Conservation (phyloP, 2,329 filamentous ascomycete species). For the Fusarium virguliforme region DNA sequence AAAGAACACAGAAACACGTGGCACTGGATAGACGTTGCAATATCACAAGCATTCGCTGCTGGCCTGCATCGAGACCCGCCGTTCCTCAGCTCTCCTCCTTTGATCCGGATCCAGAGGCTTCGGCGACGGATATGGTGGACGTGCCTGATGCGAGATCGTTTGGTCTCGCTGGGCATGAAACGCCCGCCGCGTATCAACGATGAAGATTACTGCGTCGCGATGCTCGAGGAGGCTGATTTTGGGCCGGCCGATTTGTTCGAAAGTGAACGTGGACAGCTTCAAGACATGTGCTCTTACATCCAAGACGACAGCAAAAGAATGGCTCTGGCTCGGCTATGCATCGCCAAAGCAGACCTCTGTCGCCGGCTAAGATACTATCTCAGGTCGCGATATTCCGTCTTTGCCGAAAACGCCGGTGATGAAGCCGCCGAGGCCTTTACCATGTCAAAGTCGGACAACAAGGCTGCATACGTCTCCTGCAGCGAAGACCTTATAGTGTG, state of each 20-base stretch:
- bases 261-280: neutral
- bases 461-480: constrained; percentile 60
- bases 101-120: constrained; percentile 75
- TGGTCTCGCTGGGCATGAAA: constrained; percentile 92
- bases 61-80: constrained; percentile 88
- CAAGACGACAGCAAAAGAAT: constrained; percentile 6
- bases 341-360: constrained; percentile 90
- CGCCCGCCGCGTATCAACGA: constrained; percentile 91
- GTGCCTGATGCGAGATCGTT: constrained; percentile 91
- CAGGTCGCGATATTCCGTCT: constrained; percentile 88
- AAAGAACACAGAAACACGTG: constrained; percentile 97
- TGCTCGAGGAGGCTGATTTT: constrained; percentile 87
- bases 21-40: constrained; percentile 98
- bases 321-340: constrained; percentile 86
- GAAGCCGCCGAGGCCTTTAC: constrained; percentile 68
- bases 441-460: constrained; percentile 11
- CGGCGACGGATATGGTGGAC: constrained; percentile 99
- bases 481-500: constrained; percentile 81
- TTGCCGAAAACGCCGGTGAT: constrained; percentile 81
- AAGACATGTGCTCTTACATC: constrained; percentile 16
- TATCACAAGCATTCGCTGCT: constrained; percentile 92
- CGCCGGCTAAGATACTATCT: constrained; percentile 89
- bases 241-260: constrained; percentile 61
- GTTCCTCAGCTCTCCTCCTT: constrained; percentile 79
- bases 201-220: constrained; percentile 91